Base-by-base conservation (phyloP, 1,139 yeast species). In the Kluyveromyces sp. region DNA sequence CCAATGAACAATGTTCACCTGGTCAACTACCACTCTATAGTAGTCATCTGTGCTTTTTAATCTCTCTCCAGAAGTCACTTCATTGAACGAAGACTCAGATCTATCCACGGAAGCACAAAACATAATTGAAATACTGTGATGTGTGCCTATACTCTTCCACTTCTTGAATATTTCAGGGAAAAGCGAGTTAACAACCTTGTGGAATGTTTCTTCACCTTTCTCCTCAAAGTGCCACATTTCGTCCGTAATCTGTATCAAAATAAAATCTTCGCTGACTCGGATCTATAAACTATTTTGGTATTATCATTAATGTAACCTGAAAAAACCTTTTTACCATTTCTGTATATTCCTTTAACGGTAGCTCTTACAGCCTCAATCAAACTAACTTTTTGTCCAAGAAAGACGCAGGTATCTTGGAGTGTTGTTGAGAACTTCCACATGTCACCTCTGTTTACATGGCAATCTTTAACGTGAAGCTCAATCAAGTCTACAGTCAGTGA, bases 211-310 rank as follows among this genome's bases (percentile, higher is more conserved):
- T 59, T 90, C 97, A 0, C 98, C 98, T 55, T 84, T 85, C 60
- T 90, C 97, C 65, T 92, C 97, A 64, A 94, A 94, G 61, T 90
- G 89, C 95, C 97, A 94, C 97, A 92, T 94, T 60, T 94, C 99
- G 37, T 84, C 75, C 1, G 97, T 86, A 54, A 90, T 78, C 62
- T 94, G 98, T 45, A 94, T 80, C 51, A 94, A 72, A 90, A 86
- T 8, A 89, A 77, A 50, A 90, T 69, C 48, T 86, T 78, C 1
- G 97, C 95, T 41, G 96, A 83, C 57, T 92, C 97, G 1, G 96
- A 87, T 44, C 98, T 73, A 60, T 85, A 92, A 0, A 89, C 86
- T 25, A 92, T 70, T 54, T 83, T 83, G 3, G 98, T 90, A 33
- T 78, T 73, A 15, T 78, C 78, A 2, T 90, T 85, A 42, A 92